A percentile compares a stretch with the other conserved stretches of the same genome.
Conservation (phyloP, 495 filamentous ascomycete species). For the Sabuloglossum arenarium region DNA sequence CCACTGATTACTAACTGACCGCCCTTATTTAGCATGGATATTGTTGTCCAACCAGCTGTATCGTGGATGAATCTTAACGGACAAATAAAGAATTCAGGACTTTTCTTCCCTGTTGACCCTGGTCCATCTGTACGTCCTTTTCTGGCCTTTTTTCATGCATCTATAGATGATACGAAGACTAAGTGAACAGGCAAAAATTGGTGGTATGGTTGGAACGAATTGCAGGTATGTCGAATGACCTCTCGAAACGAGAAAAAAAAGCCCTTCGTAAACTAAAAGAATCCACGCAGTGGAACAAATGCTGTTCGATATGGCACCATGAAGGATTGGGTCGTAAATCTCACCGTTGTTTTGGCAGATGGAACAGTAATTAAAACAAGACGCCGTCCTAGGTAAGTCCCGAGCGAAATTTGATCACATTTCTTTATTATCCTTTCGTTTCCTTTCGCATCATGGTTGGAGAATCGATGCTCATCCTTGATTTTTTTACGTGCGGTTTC, state of each 20-base stretch:
- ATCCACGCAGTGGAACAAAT: constrained; percentile 36
- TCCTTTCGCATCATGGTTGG: not conserved
- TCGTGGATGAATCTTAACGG: constrained; percentile 84
- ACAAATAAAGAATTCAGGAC: constrained; percentile 46
- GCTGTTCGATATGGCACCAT: constrained; percentile 68
- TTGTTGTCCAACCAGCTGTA: constrained; percentile 77
- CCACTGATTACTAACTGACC: not conserved
- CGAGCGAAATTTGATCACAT: not conserved
- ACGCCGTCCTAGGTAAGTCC: constrained; percentile 31
- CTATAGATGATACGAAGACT: not conserved
- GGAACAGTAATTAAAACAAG: constrained; percentile 61
- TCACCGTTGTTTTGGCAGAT: constrained; percentile 62
- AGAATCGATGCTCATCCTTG: not conserved
- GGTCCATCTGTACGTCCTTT: constrained; percentile 23
- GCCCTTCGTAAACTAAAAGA: not conserved
- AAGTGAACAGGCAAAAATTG: constrained; percentile 30
- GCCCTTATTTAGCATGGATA: constrained; percentile 36
- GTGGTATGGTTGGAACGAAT: constrained; percentile 62
- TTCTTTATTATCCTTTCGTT: not conserved
- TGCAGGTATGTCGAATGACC: constrained; percentile 20
- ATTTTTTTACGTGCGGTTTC: not conserved
- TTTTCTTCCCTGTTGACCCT: constrained; percentile 83
- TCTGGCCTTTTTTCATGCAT: not conserved
- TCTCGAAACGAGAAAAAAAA: not conserved
- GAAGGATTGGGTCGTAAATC: constrained; percentile 70